Percentiles rank a stretch among this genome's conserved stretches.
phyloP scores from a whole-genome alignment of 2,329 filamentous ascomycete species.

The Ophiosphaerella narmari region DNA sequence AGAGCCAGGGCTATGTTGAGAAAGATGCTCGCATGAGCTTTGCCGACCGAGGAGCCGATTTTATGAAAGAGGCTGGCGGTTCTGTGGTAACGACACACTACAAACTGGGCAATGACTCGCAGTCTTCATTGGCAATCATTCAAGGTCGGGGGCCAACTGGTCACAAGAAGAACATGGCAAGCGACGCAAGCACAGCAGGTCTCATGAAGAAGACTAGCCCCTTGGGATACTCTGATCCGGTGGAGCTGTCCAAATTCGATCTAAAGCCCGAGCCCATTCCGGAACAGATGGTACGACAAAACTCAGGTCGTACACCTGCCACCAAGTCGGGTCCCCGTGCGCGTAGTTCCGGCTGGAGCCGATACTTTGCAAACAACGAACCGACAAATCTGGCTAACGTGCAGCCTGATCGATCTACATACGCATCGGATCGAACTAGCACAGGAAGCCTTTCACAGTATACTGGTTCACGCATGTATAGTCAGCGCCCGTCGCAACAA shows the following conservation, averaged over 20 bases:
- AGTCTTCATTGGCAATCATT: conserved; percentile 54
- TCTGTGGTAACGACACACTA: conserved; percentile 43
- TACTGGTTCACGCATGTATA: conserved; percentile 61
- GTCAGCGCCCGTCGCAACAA: conserved; percentile 66
- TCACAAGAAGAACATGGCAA: conserved; percentile 58
- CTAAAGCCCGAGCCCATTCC: conserved; percentile 40
- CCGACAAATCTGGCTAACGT: conserved; percentile 61
- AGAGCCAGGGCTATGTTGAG: conserved; percentile 55
- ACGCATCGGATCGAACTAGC: conserved; percentile 46
- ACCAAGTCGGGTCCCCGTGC: conserved; percentile 32
- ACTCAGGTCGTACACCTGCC: conserved; percentile 34
- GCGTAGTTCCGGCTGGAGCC: conserved; percentile 74
- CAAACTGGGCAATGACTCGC: conserved; percentile 41
- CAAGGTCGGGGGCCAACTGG: conserved; percentile 59
- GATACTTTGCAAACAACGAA: conserved; percentile 77
- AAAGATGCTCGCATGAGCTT: conserved; percentile 54
- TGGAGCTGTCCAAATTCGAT: conserved; percentile 53
- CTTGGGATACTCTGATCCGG: conserved; percentile 45
- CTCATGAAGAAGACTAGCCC: conserved; percentile 60
- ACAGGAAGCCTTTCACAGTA: conserved; percentile 45
- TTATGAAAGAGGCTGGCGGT: conserved; percentile 57
- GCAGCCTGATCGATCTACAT: conserved; percentile 57
- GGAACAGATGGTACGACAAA: conserved; percentile 43
- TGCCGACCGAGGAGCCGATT: conserved; percentile 56
- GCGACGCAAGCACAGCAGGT: conserved; percentile 64